phyloP scores from a whole-genome alignment of 768 basidiomycete genomes.

The Podaxis sp. region DNA sequence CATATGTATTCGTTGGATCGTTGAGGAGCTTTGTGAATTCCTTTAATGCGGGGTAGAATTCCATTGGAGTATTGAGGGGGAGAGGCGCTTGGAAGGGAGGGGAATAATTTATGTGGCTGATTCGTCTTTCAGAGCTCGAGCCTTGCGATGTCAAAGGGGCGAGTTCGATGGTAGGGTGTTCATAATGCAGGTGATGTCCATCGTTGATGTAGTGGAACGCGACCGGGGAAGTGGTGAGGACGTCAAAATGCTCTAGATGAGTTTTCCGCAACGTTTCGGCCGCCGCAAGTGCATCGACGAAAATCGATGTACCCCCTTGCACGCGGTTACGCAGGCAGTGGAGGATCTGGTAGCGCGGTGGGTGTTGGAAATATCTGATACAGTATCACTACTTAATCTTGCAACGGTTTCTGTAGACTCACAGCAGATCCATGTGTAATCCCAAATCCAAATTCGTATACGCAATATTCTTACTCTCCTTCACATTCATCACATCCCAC shows the following conservation, averaged over 20 bases:
- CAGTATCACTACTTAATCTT: not conserved
- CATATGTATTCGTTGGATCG: conserved; percentile 47
- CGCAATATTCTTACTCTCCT: conserved; percentile 84
- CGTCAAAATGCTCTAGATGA: conserved; percentile 52
- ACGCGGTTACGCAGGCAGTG: conserved; percentile 90
- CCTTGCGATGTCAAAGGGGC: conserved; percentile 22
- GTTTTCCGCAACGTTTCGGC: conserved; percentile 50
- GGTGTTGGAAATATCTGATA: conserved; percentile 82
- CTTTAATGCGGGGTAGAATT: conserved; percentile 63
- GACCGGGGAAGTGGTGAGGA: conserved; percentile 66
- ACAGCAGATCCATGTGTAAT: conserved; percentile 92
- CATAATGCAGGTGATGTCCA: conserved; percentile 73
- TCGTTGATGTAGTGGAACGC: conserved; percentile 92
- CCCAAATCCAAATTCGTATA: conserved; percentile 91
- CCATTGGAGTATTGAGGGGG: conserved; percentile 46
- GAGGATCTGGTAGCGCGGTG: conserved; percentile 89
- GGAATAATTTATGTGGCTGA: conserved; percentile 83
- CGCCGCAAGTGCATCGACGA: conserved; percentile 77
- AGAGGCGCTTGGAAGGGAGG: conserved; percentile 94
- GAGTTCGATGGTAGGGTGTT: conserved; percentile 78
- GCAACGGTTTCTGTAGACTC: conserved; percentile 28
- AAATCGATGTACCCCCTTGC: conserved; percentile 79
- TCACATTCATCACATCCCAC: conserved; percentile 84
- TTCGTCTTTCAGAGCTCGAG: conserved; percentile 21
- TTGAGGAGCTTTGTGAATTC: conserved; percentile 62